Evolutionary conservation across 139 green algal species (phyloP), one percentile per base, ranked within the genome.

Genomic region (Nannochloris sp.): DNA sequence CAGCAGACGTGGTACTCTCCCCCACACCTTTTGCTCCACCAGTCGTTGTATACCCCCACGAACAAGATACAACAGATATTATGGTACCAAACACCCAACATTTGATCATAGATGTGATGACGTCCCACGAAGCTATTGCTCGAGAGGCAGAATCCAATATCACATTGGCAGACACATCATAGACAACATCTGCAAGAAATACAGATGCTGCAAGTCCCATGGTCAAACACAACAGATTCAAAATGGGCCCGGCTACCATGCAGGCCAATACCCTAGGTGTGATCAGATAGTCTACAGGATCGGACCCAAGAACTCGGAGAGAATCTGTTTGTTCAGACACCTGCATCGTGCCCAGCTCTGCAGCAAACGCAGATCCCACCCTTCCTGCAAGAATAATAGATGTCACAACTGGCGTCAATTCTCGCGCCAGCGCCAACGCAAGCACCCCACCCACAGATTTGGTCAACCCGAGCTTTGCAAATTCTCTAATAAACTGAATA

Each of bases 11-110:
- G 48, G 94, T 99, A 48, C 80, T 90, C 74, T 97, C 90, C 19
- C 94, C 94, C 27, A 99, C 94, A 7, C 94, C 93, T 77, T 99
- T 99, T 53, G 93, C 93, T 2, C 93, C 93, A n/a, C 93, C 93
- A 3, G 71, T 87, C 16, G 94, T 99, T 24, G 94, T 99, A 76
- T 91, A 95, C 25, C 94, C 94, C 91, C 93, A 99, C 2, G 88
- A 81, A 71, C 94, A 99, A 73, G 78, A 90, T 61, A 93, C 85
- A 62, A 84, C 79, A 11, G 84, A 76, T 51, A 97, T 93, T 63
- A 96, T 85, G 27, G 68, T 80, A 4, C 91, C 88, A 70, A 97
- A 97, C 24, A 97, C 89, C 83, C 81, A 91, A 36, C 84, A 81
- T 72, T 98, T 98, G 67, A 96, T 81, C 66, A 85, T 83, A 65